These are phyloP conservation scores for Aspergillus viridinutans DNA, from an alignment of 2,329 filamentous ascomycete species.

Conservation along the genomic window DNA sequence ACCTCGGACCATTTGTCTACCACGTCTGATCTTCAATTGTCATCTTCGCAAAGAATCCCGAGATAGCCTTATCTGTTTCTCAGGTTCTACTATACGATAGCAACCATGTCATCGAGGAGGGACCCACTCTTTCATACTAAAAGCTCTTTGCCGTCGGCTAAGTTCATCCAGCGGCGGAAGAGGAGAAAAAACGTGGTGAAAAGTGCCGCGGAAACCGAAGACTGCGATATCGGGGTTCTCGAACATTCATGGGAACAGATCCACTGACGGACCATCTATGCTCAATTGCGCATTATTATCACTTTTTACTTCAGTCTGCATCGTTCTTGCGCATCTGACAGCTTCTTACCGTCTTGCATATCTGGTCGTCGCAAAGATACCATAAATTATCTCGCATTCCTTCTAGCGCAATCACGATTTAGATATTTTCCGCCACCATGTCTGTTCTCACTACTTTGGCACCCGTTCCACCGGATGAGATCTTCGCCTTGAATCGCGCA, in stretches of 20 bases:
- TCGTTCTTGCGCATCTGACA: neutral
- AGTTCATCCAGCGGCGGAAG: constrained; percentile 2
- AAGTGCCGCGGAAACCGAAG: neutral
- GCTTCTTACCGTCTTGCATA: neutral
- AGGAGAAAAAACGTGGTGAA: constrained; percentile 2
- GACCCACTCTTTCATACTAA: constrained; percentile 5
- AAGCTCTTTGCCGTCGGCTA: constrained; percentile 12
- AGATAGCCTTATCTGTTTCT: neutral
- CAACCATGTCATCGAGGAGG: neutral
- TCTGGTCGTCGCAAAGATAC: neutral
- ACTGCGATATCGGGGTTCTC: constrained; percentile 28
- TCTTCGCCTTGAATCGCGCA: constrained; percentile 83
- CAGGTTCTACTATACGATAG: neutral
- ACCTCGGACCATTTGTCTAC: too few species aligned
- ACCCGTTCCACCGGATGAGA: constrained; percentile 82
- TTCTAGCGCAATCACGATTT: neutral
- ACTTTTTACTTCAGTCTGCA: neutral
- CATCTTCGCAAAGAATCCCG: neutral
- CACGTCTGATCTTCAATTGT: too few species aligned
- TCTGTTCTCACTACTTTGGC: constrained; percentile 53
- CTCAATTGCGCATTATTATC: neutral
- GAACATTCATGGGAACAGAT: neutral
- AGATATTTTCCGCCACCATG: constrained; percentile 17
- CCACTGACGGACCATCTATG: neutral
- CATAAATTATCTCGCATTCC: neutral